These are phyloP conservation scores for Rhazya stricta DNA, from an alignment of 257 asterid genomes.

Conservation along the genomic window DNA sequence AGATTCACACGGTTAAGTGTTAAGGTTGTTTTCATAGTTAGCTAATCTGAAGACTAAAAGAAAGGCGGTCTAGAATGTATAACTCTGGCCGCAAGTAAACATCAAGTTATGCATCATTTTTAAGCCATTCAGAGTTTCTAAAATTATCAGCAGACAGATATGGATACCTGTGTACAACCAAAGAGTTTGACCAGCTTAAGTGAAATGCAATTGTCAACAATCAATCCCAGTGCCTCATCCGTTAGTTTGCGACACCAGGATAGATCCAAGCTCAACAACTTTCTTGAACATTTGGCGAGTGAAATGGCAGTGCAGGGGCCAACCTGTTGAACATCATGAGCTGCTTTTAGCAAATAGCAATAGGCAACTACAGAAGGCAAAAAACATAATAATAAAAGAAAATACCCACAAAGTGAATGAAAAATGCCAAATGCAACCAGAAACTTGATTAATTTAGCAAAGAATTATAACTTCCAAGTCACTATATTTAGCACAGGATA, in stretches of 20 bases:
- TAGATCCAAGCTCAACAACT: slow-evolving; percentile 57
- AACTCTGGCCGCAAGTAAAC: background rate
- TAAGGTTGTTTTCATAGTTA: background rate
- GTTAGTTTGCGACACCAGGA: slow-evolving; percentile 70
- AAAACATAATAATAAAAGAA: too few relatives aligned
- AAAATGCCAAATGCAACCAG: background rate
- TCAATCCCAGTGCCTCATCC: slow-evolving; percentile 60
- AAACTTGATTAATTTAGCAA: background rate
- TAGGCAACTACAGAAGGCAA: background rate
- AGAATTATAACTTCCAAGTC: background rate
- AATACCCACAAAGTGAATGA: background rate
- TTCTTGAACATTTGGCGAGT: slow-evolving; percentile 50
- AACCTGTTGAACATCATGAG: slow-evolving; percentile 31
- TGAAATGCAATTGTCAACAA: slow-evolving; percentile 64
- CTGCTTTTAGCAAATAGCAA: background rate
- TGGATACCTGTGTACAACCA: slow-evolving; percentile 72
- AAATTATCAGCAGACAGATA: background rate
- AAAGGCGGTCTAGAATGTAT: background rate
- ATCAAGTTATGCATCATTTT: background rate
- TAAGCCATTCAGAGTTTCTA: background rate
- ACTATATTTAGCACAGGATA: background rate
- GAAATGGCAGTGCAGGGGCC: slow-evolving; percentile 57
- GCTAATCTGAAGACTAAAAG: background rate
- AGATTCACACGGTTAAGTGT: too few relatives aligned
- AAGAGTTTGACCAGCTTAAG: slow-evolving; percentile 70